Evolutionary conservation across 768 basidiomycete species (phyloP).

Genomic region (Pisolithus marmoratus): DNA sequence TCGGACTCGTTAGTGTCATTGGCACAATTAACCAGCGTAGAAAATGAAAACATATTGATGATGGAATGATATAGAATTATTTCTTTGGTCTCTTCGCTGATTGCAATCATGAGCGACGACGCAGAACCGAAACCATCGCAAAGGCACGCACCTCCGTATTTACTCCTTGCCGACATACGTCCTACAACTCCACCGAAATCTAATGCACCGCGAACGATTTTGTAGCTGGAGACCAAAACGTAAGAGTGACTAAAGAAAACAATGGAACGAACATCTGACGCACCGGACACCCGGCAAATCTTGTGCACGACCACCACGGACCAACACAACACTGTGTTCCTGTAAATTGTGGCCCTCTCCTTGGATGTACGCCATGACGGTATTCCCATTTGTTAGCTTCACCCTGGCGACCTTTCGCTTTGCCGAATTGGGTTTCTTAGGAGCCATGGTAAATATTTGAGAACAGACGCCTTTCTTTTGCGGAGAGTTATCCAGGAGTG

Average conservation of each 20-base stretch:
- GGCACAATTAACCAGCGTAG: background rate
- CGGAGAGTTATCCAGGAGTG: constrained; percentile 71
- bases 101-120: constrained; percentile 8
- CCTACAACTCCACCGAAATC: constrained; percentile 91
- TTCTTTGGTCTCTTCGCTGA: constrained; percentile 87
- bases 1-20: background rate
- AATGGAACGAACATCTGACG: constrained; percentile 17
- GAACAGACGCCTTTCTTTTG: constrained; percentile 93
- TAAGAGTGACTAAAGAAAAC: background rate
- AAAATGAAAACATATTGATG: background rate
- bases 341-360: constrained; percentile 98
- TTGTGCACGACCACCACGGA: constrained; percentile 94
- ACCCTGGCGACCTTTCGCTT: constrained; percentile 96
- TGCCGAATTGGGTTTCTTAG: constrained; percentile 98
- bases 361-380: constrained; percentile 88
- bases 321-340: constrained; percentile 92
- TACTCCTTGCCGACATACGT: constrained; percentile 75
- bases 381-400: constrained; percentile 85
- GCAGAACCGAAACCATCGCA: background rate
- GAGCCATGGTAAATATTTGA: constrained; percentile 72
- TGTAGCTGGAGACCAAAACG: constrained; percentile 58
- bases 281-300: constrained; percentile 98
- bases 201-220: constrained; percentile 86
- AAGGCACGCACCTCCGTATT: constrained; percentile 73
- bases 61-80: constrained; percentile 20